phyloP scores from a whole-genome alignment of 1,139 yeast genomes.

The Geotrichum cucujoidarum region DNA sequence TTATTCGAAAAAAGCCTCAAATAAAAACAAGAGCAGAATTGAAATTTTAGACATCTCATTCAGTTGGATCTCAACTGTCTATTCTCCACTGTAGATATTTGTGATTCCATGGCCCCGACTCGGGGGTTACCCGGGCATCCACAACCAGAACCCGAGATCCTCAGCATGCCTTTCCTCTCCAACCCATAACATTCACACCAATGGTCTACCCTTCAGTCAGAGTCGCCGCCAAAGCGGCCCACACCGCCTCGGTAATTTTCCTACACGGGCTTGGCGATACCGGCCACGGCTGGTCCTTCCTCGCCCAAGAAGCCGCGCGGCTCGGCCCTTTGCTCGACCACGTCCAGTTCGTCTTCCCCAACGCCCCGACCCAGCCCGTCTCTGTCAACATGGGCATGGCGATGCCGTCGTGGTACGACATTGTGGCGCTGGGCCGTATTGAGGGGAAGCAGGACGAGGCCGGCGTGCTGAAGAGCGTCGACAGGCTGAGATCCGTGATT shows the following conservation, averaged over 20 bases:
- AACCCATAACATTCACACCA: no score
- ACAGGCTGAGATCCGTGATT: conserved; percentile 49
- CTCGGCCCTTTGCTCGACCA: conserved; percentile 45
- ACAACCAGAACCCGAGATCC: no score
- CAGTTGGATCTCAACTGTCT: no score
- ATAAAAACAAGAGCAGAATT: no score
- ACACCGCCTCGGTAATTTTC: conserved; percentile 69
- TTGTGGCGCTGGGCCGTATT: conserved; percentile 50
- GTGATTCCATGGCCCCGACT: no score
- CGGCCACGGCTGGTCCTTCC: conserved; percentile 84
- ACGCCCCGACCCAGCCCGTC: conserved; percentile 72
- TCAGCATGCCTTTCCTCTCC: no score
- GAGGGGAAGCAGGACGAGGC: conserved; percentile 50
- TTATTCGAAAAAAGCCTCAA: no score
- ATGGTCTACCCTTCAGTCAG: conserved; percentile 25
- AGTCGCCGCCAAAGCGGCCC: conserved; percentile 25
- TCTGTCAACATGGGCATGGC: conserved; percentile 59
- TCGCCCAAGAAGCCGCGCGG: conserved; percentile 43
- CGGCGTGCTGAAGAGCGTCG: conserved; percentile 60
- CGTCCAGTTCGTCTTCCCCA: conserved; percentile 78
- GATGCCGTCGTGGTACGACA: conserved; percentile 90
- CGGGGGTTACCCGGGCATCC: no score
- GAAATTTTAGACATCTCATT: no score
- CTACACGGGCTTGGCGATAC: conserved; percentile 90
- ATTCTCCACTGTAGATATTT: no score